Conservation (phyloP, 2,329 filamentous ascomycete species). For the Phialocephala sp. region DNA sequence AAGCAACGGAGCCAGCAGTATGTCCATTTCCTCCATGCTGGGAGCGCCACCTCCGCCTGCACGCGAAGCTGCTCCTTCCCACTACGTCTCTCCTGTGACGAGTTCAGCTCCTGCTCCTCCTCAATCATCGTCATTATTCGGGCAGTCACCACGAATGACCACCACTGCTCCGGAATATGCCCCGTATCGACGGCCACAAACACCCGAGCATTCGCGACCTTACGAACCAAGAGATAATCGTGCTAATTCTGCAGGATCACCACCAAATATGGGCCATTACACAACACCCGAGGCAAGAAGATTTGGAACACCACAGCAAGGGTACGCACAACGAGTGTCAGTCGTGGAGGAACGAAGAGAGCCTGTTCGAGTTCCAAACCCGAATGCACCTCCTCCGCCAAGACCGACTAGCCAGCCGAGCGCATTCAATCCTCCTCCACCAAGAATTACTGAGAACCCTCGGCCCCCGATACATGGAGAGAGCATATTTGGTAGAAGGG, state of each 20-base stretch:
- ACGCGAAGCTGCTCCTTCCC: constrained; percentile 52
- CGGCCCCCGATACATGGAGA: constrained; percentile 24
- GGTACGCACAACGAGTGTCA: constrained; percentile 56
- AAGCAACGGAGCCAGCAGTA: constrained; percentile 57
- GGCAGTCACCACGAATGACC: constrained; percentile 42
- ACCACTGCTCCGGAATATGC: constrained; percentile 62
- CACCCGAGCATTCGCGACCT: constrained; percentile 69
- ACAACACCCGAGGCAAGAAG: constrained; percentile 62
- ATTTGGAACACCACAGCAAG: constrained; percentile 64
- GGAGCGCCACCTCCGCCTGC: constrained; percentile 57
- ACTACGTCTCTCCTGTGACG: constrained; percentile 52
- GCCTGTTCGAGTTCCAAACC: constrained; percentile 37
- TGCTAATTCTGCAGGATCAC: constrained; percentile 45
- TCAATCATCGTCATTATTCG: background rate
- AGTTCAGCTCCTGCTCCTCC: constrained; percentile 43
- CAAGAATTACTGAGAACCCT: constrained; percentile 51
- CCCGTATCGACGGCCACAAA: constrained; percentile 70
- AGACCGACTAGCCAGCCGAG: constrained; percentile 44
- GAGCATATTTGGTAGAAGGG: constrained; percentile 36
- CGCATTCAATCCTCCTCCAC: constrained; percentile 45
- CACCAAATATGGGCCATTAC: constrained; percentile 50
- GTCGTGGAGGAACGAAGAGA: constrained; percentile 55
- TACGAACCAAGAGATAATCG: constrained; percentile 53
- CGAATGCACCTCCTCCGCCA: constrained; percentile 39
- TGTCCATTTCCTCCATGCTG: constrained; percentile 78